Base-by-base conservation (phyloP, 345 rosid genomes). In the Crucihimalaya himalaica region DNA sequence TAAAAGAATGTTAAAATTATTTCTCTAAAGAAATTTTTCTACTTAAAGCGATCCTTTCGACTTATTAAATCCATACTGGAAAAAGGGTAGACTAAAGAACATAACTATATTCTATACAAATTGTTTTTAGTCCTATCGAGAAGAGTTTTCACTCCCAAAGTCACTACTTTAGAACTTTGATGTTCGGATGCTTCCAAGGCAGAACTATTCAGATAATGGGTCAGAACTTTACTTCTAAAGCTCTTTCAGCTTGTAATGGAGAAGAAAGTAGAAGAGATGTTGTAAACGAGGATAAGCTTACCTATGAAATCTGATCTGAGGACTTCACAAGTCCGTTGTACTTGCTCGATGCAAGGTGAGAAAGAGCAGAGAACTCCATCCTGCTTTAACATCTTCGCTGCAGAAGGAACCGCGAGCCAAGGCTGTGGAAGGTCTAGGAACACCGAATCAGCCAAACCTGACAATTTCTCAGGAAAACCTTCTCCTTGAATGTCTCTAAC, bases 271-370 rank as follows among this genome's bases (percentile, higher is more conserved):
- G 25, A 63, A 62, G 43, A 62, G 27, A 42, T 63, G 18, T 11
- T 61, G 29, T 39, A 55, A 27, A 27, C 11, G 72, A 74, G 57
- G 25, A 50, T n/a, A 29, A 42, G 40, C 31, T 57, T 77, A 89
- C 99, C 97, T 11, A 89, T 88, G 80, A 92, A 92, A 57, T 84
- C 77, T 69, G 83, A 80, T 70, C 70, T 78, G 34, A 92, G 91
- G 70, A 84, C 83, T 81, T 95, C 97, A 74, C 92, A 95, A 21
- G 94, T 78, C 47, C 88, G 91, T 58, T 95, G 97, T 64, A 88
- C 98, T 88, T 95, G 96, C 79, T 95, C 98, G 46, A 92, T 90
- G 81, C 99, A 95, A 9, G 98, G 99, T 20, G 98, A 92, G 84
- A 95, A 95, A 27, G 98, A 90, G 77, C 99, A 95, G 40, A 92